Evolutionary conservation across 805 yeast species (phyloP).

Genomic region (Ogataea ramenticola): DNA sequence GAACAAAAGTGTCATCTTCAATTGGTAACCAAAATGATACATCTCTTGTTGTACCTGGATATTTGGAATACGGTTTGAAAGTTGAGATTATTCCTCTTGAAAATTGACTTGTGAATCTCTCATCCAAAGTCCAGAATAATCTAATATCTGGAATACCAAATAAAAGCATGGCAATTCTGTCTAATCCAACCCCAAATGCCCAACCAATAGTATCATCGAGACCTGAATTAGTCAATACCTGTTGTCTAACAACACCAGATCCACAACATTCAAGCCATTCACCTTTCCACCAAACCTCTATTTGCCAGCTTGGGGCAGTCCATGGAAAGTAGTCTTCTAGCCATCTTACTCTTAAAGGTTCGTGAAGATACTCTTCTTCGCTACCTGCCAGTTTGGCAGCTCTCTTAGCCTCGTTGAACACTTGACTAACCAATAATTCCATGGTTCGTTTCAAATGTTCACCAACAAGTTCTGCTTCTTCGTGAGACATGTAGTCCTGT

Average conservation of each 20-base stretch:
- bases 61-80: slow-evolving; percentile 85
- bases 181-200: slow-evolving; percentile 97
- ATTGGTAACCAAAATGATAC: slow-evolving; percentile 84
- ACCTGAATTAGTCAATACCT: slow-evolving; percentile 69
- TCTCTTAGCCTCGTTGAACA: slow-evolving; percentile 64
- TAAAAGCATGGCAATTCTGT: slow-evolving; percentile 89
- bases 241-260: slow-evolving; percentile 82
- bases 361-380: slow-evolving; percentile 51
- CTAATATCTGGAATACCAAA: slow-evolving; percentile 96
- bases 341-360: slow-evolving; percentile 87
- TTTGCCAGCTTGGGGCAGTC: slow-evolving; percentile 98
- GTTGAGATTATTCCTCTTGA: slow-evolving; percentile 52
- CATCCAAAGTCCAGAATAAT: slow-evolving; percentile 83
- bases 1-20: slow-evolving; percentile 12
- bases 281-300: slow-evolving; percentile 98
- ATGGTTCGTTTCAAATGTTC: slow-evolving; percentile 79
- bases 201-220: slow-evolving; percentile 70
- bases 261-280: slow-evolving; percentile 98
- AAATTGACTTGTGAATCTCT: slow-evolving; percentile 72
- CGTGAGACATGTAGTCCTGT: slow-evolving; percentile 66
- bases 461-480: slow-evolving; percentile 62
- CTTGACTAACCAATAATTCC: slow-evolving; percentile 75
- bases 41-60: slow-evolving; percentile 82
- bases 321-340: slow-evolving; percentile 94
- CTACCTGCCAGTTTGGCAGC: slow-evolving; percentile 58